A percentile compares a stretch with the other conserved stretches of the same genome.
Evolutionary conservation across 306 rosid genomes (phyloP).

Genomic region (Begonia fuchsioides): DNA sequence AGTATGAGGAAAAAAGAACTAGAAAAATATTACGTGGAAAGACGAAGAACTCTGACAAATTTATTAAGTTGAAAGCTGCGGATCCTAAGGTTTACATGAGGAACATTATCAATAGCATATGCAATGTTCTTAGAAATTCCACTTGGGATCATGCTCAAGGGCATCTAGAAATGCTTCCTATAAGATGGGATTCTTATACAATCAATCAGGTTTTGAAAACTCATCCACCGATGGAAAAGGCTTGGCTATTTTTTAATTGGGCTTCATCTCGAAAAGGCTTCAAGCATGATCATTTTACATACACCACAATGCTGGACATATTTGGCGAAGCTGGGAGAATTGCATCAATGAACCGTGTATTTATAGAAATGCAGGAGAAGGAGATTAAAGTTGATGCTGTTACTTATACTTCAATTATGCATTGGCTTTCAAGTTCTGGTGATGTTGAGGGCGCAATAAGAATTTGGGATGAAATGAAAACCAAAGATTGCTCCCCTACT

Average conservation of each 20-base stretch:
- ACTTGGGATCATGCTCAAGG: background rate
- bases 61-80: constrained; percentile 3
- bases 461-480: constrained; percentile 69
- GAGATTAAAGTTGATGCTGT: constrained; percentile 48
- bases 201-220: constrained; percentile 66
- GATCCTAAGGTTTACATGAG: constrained; percentile 31
- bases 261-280: constrained; percentile 8
- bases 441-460: constrained; percentile 22
- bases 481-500: constrained; percentile 36
- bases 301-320: constrained; percentile 69
- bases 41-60: background rate
- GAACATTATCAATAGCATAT: constrained; percentile 15
- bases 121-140: constrained; percentile 1
- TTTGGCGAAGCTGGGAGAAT: constrained; percentile 89
- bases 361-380: constrained; percentile 54
- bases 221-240: constrained; percentile 84
- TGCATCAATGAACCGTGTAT: constrained; percentile 61
- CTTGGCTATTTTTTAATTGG: background rate
- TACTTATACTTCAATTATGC: constrained; percentile 73
- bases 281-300: constrained; percentile 61
- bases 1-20: background rate
- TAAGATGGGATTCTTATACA: constrained; percentile 85
- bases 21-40: background rate
- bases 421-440: constrained; percentile 61
- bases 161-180: constrained; percentile 6